These are phyloP conservation scores for Cytidiella melzeri DNA, from an alignment of 768 basidiomycete genomes.

Conservation along the genomic window DNA sequence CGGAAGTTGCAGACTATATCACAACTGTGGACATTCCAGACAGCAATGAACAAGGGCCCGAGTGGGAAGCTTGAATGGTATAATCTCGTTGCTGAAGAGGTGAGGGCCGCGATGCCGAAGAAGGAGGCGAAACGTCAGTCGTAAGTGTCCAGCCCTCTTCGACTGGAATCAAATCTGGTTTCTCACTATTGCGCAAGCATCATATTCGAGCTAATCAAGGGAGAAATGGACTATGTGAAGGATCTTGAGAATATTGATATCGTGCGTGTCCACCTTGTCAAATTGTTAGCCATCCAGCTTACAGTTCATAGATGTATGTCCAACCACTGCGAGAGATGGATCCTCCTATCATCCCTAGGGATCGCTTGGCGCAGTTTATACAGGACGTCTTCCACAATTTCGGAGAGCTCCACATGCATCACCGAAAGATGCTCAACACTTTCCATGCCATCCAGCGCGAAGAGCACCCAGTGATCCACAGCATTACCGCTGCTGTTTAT, in stretches of 20 bases:
- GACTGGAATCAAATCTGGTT: neutral
- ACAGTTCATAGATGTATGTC: constrained; percentile 63
- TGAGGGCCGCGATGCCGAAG: constrained; percentile 56
- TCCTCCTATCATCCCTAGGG: constrained; percentile 71
- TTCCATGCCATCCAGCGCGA: constrained; percentile 86
- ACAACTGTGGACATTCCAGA: constrained; percentile 85
- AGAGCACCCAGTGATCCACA: constrained; percentile 73
- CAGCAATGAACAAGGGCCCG: constrained; percentile 77
- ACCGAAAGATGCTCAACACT: constrained; percentile 68
- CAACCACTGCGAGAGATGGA: constrained; percentile 64
- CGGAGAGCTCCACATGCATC: constrained; percentile 66
- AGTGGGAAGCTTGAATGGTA: constrained; percentile 88
- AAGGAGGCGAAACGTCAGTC: constrained; percentile 79
- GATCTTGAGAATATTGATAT: constrained; percentile 82
- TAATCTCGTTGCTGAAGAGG: constrained; percentile 70
- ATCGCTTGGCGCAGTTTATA: constrained; percentile 71
- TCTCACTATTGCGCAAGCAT: constrained; percentile 48
- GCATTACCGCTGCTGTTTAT: constrained; percentile 77
- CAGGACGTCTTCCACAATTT: constrained; percentile 88
- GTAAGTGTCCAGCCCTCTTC: constrained; percentile 40
- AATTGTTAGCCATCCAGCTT: neutral
- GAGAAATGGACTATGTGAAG: constrained; percentile 92
- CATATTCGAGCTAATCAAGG: constrained; percentile 92
- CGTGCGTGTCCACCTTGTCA: constrained; percentile 36
- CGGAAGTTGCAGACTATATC: constrained; percentile 75